phyloP scores from a whole-genome alignment of 73 alveolate species.

The Symbiodinium natans region DNA sequence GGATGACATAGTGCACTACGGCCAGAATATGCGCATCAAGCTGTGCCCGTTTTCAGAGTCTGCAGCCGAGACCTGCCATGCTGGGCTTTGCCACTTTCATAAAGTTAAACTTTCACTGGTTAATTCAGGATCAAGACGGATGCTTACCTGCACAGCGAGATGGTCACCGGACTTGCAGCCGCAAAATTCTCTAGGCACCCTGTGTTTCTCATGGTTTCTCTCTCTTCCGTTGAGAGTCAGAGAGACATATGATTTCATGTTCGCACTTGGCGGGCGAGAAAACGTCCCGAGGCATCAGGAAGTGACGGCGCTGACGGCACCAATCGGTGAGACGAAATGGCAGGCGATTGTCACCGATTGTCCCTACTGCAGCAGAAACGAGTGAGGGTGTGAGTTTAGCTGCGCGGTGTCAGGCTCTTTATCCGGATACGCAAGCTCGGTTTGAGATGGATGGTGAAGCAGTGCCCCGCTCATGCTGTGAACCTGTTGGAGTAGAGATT shows the following conservation, averaged over 20 bases:
- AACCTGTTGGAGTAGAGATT: too few relatives aligned
- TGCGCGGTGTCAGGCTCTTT: constrained; percentile 96
- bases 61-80: not conserved
- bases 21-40: constrained; percentile 94
- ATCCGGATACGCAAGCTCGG: constrained; percentile 95
- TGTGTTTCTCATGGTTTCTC: not conserved
- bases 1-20: constrained; percentile 95
- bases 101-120: not conserved
- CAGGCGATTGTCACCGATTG: constrained; percentile 27
- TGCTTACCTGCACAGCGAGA: constrained; percentile 96
- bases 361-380: too few relatives aligned
- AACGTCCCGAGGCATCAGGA: constrained; percentile 95
- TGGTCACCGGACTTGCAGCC: constrained; percentile 96
- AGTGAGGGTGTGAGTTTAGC: too few relatives aligned
- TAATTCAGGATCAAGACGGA: constrained; percentile 31
- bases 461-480: constrained; percentile 78
- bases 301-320: constrained; percentile 96
- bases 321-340: constrained; percentile 97
- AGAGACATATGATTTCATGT: not conserved
- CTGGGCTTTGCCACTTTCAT: not conserved
- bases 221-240: not conserved
- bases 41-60: constrained; percentile 90
- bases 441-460: constrained; percentile 97
- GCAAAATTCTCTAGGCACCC: constrained; percentile 95
- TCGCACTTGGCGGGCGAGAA: too few relatives aligned